phyloP scores from a whole-genome alignment of 768 basidiomycete genomes.

The Boletales sp. region DNA sequence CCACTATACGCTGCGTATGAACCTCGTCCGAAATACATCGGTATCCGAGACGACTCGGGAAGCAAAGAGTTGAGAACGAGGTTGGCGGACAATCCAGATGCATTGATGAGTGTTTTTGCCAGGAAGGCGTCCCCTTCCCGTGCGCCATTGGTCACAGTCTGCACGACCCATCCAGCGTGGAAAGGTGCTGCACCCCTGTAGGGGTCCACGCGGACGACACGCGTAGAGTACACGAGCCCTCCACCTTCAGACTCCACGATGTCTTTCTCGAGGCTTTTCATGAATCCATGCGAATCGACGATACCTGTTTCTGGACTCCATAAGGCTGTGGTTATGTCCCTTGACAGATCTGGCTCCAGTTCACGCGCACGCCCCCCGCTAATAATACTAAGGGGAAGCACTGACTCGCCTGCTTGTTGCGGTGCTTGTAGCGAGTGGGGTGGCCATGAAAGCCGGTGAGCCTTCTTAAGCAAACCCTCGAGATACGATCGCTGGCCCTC shows the following conservation, averaged over 20 bases:
- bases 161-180: slow-evolving; percentile 86
- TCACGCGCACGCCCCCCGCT: slow-evolving; percentile 61
- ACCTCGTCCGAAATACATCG: slow-evolving; percentile 78
- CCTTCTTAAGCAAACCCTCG: slow-evolving; percentile 61
- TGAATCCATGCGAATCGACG: slow-evolving; percentile 79
- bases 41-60: slow-evolving; percentile 51
- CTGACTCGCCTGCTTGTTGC: slow-evolving; percentile 25
- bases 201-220: slow-evolving; percentile 83
- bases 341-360: slow-evolving; percentile 81
- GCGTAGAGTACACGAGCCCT: slow-evolving; percentile 72
- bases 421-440: slow-evolving; percentile 30
- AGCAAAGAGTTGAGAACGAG: slow-evolving; percentile 71
- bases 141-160: slow-evolving; percentile 58
- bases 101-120: slow-evolving; percentile 76
- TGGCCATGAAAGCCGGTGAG: slow-evolving; percentile 51
- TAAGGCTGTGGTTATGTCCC: slow-evolving; percentile 66
- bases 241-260: slow-evolving; percentile 67
- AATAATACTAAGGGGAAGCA: slow-evolving; percentile 66
- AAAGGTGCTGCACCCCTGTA: slow-evolving; percentile 33
- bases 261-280: slow-evolving; percentile 81
- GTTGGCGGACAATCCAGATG: slow-evolving; percentile 70
- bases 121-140: slow-evolving; percentile 59
- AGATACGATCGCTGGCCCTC: slow-evolving; percentile 68
- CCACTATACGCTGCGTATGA: slow-evolving; percentile 89
- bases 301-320: slow-evolving; percentile 89